Base-by-base conservation (phyloP, 192 early-diverging fungal species). In the Linnemannia hyalina region DNA sequence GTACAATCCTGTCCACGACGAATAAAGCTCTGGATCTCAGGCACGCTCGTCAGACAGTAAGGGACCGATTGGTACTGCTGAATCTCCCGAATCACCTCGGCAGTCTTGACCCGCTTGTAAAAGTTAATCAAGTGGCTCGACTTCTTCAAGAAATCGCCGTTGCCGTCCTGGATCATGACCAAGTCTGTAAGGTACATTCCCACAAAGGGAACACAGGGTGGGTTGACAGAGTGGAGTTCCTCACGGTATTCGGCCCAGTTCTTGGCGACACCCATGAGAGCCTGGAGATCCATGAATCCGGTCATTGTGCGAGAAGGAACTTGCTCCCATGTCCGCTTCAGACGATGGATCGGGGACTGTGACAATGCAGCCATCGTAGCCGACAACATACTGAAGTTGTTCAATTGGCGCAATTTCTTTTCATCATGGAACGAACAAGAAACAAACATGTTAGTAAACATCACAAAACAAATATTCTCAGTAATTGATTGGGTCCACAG, bases 321-420 rank as follows among this genome's bases (percentile, higher is more conserved):
- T 38, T 91, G 80, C 71, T 98, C 97, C 97, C 98, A 99, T 5
- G 99, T 98, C 69, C 97, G 92, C 32, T 95, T 96, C 36, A 99
- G 89, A 40, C 99, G 95, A 88, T 96, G 95, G 68, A 99, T 93
- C 4, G 97, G 94, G 6, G 96, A 96, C 6, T 95, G 96, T 55
- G 97, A 95, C 73, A 99, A 93, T 11, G 96, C 97, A 18, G 97
- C 97, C 42, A 98, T 92, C 40, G 99, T 96, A 5, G 98, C 94
- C 89, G 96, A 97, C 55, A 98, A 92, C 13, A 97, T 97, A 88
- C 97, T 98, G 83, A 97, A 99, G 93, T 99, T 99, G 90, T 99
- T 98, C 36, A 99, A 87, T 11, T 73, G 60, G n/a, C 69, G 68
- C 81, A 90, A 75, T 88, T 88, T 89, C 83, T 86, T 63, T 52